Percentiles rank a stretch among this genome's conserved stretches.
Conservation (phyloP, 2,329 filamentous ascomycete genomes). For the Stagonosporopsis rhizophila region DNA sequence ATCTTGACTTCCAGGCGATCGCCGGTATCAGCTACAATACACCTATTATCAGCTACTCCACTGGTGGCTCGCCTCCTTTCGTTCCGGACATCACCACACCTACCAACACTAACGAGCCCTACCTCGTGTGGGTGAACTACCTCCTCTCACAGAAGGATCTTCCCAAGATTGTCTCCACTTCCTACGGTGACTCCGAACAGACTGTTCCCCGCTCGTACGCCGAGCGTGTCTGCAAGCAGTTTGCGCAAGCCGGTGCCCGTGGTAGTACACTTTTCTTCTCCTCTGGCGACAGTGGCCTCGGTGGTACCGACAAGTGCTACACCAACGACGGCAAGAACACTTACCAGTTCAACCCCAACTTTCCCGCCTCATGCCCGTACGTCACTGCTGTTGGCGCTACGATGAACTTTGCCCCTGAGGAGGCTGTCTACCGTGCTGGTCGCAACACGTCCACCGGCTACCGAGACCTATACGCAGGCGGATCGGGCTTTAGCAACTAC, state of each 20-base stretch:
- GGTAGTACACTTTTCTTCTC: conserved; percentile 71
- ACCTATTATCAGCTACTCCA: conserved; percentile 65
- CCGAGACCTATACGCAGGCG: conserved; percentile 61
- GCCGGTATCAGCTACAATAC: conserved; percentile 62
- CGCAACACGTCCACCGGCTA: conserved; percentile 41
- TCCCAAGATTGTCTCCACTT: conserved; percentile 69
- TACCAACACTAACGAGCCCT: conserved; percentile 70
- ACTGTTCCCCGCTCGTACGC: conserved; percentile 68
- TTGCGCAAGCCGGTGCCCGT: conserved; percentile 70
- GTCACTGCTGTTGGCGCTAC: conserved; percentile 72
- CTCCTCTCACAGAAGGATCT: conserved; percentile 63
- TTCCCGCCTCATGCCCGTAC: conserved; percentile 72
- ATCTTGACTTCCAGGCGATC: conserved; percentile 69
- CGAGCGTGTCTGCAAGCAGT: conserved; percentile 66
- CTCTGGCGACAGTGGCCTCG: conserved; percentile 68
- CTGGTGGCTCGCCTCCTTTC: conserved; percentile 64
- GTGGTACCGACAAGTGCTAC: conserved; percentile 59
- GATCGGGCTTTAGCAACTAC: conserved; percentile 58
- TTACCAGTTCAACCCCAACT: conserved; percentile 65
- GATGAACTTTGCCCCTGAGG: conserved; percentile 61
- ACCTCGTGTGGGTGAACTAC: conserved; percentile 68
- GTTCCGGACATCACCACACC: conserved; percentile 56
- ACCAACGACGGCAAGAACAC: conserved; percentile 66
- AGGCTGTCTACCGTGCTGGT: conserved; percentile 51
- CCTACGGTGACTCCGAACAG: conserved; percentile 73